Evolutionary conservation across 2,329 filamentous ascomycete genomes (phyloP), one percentile per base, ranked within the genome.

Genomic region (Leptosphaerulina australis): DNA sequence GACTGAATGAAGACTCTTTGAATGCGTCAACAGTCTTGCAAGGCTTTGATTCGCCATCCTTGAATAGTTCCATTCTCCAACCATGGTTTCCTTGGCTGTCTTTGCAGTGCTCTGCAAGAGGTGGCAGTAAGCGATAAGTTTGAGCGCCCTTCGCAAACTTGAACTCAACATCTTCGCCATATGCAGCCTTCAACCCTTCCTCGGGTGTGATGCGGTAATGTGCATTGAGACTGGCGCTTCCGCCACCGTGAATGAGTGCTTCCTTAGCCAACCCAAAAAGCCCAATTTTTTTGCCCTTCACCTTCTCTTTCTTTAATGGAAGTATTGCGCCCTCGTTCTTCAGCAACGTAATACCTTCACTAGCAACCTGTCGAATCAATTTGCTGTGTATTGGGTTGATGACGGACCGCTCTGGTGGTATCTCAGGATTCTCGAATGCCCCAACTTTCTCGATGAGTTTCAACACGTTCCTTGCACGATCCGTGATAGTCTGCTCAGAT

Each of bases 361-460:
- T 81, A 11, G 83, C 87, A 31, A 87, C 80, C 37, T 80, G 77
- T 17, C 88, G 80, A 28, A 91, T 80, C 30, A 90, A 73, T 50
- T 82, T 74, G 47, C 84, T 76, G 14, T 81, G 79, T 53, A 82
- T 80, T 0, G 81, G 76, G 5, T 82, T 87, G 63, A 89, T 83
- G 54, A 90, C 83, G 12, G 85, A 79, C 38, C 81, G 76, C 25
- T 78, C 74, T 58, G 83, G 81, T 56, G 88, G 71, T 11, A 81
- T 78, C 12, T 81, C 76, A 0, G 84, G 74, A 2, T 85, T 84
- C 9, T 79, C 84, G 3, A 82, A 79, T 51, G 83, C 87, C 0
- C 86, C 86, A 31, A 72, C 65, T 39, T 82, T 82, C 67, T 90
- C 86, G 57, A 90, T 89, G n/a, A 90, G 75, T 2, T 86, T 85